These are phyloP conservation scores for Passiflora organensis DNA, from an alignment of 345 rosid genomes.

Conservation along the genomic window DNA sequence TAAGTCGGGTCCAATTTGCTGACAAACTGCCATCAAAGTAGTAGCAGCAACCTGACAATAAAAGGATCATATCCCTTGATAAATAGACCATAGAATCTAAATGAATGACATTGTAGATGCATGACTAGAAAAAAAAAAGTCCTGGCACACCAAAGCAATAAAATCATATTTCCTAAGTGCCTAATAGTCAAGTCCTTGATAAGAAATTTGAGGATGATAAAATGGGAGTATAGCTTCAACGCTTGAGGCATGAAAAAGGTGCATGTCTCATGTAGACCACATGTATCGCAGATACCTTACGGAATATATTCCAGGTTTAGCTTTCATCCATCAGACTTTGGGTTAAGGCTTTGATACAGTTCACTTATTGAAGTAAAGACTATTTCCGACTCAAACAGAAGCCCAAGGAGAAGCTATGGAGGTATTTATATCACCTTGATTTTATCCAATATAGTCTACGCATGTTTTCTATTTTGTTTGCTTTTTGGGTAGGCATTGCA, in stretches of 20 bases:
- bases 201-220: no score
- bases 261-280: not conserved
- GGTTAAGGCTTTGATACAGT: no score
- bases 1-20: constrained; percentile 87
- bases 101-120: constrained; percentile 5
- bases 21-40: constrained; percentile 65
- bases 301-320: constrained; percentile 2
- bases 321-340: constrained; percentile 10
- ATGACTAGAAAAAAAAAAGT: not conserved
- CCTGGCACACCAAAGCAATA: not conserved
- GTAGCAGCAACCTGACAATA: constrained; percentile 68
- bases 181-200: no score
- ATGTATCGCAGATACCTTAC: not conserved
- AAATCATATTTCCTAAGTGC: not conserved
- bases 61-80: constrained; percentile 2
- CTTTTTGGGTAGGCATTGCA: not conserved
- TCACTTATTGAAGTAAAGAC: no score
- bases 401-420: no score
- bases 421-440: no score
- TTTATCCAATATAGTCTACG: no score
- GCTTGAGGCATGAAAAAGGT: no score
- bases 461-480: no score
- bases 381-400: no score
- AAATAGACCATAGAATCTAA: constrained; percentile 1
- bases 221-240: no score